These are phyloP conservation scores for Cucumis melo DNA, from an alignment of 306 rosid genomes.

Conservation along the genomic window DNA sequence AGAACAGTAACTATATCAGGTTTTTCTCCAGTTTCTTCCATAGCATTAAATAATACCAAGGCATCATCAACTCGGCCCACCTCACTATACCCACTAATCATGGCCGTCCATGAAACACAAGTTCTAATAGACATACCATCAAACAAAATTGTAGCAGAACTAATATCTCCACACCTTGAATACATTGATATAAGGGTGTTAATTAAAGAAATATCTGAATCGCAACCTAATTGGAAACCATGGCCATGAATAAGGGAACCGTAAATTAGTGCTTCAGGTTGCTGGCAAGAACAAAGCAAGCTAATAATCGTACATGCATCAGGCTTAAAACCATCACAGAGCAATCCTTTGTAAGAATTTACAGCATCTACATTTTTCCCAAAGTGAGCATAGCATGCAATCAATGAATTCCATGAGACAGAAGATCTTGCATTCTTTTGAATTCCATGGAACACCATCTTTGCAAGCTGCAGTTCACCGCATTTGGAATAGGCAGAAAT, in stretches of 20 bases:
- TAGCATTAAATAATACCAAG: constrained; percentile 30
- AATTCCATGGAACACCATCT: constrained; percentile 26
- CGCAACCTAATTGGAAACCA: constrained; percentile 48
- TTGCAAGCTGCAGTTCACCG: constrained; percentile 26
- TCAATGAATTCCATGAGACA: constrained; percentile 64
- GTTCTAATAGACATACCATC: constrained; percentile 35
- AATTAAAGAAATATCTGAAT: constrained; percentile 28
- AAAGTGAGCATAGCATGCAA: constrained; percentile 42
- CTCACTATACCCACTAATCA: constrained; percentile 53
- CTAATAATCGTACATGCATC: constrained; percentile 46
- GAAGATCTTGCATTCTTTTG: constrained; percentile 31
- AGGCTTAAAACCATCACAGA: constrained; percentile 25
- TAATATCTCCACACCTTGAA: constrained; percentile 43
- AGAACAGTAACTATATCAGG: constrained; percentile 56
- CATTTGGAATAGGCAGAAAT: constrained; percentile 58
- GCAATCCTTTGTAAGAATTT: constrained; percentile 31
- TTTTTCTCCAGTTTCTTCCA: constrained; percentile 38
- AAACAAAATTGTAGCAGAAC: constrained; percentile 38
- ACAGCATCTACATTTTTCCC: constrained; percentile 22
- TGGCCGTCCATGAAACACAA: constrained; percentile 62
- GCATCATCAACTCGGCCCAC: constrained; percentile 42
- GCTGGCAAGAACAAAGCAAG: constrained; percentile 34
- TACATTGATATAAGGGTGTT: constrained; percentile 61
- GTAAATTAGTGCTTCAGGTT: constrained; percentile 29
- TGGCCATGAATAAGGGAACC: constrained; percentile 48